Evolutionary conservation across 768 basidiomycete species (phyloP).

Genomic region (Trichaptum fuscoviolaceum): DNA sequence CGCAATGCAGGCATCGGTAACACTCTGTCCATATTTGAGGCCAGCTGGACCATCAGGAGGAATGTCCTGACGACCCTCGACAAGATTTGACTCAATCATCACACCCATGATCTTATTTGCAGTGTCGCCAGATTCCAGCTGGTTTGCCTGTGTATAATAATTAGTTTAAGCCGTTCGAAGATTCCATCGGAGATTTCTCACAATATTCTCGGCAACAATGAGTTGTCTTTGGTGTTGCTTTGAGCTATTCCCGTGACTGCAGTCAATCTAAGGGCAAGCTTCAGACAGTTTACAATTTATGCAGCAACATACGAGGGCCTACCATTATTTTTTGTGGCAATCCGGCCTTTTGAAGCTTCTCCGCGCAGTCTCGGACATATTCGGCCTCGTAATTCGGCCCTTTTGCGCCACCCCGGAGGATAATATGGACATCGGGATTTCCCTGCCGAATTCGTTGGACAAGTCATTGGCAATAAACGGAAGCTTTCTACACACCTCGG

Average conservation of each 20-base stretch:
- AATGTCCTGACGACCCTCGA: slow-evolving; percentile 84
- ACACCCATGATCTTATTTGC: slow-evolving; percentile 78
- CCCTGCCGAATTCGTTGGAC: slow-evolving; percentile 40
- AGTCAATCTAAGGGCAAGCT: slow-evolving; percentile 64
- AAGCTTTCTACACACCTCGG: slow-evolving; percentile 49
- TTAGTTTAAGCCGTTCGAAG: slow-evolving; percentile 15
- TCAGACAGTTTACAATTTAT: slow-evolving; percentile 5
- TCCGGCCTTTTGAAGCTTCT: slow-evolving; percentile 73
- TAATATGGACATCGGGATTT: slow-evolving; percentile 90
- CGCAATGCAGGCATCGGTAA: slow-evolving; percentile 86
- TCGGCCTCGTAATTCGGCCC: slow-evolving; percentile 88
- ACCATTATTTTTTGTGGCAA: slow-evolving; percentile 86
- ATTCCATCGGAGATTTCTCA: slow-evolving; percentile 31
- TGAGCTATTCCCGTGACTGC: slow-evolving; percentile 92
- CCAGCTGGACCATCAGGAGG: slow-evolving; percentile 64
- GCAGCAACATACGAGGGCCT: slow-evolving; percentile 13
- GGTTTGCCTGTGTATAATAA: slow-evolving; percentile 47
- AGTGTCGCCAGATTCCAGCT: slow-evolving; percentile 69
- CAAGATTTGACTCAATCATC: slow-evolving; percentile 92
- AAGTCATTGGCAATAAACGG: slow-evolving; percentile 5
- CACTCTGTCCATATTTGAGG: slow-evolving; percentile 78
- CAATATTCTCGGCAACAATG: slow-evolving; percentile 87
- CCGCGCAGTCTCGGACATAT: slow-evolving; percentile 69
- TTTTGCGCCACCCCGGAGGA: slow-evolving; percentile 82
- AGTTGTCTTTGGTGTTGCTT: slow-evolving; percentile 89